Conservation (phyloP, 1,284 basidiomycete species). For the Pascua sp. region DNA sequence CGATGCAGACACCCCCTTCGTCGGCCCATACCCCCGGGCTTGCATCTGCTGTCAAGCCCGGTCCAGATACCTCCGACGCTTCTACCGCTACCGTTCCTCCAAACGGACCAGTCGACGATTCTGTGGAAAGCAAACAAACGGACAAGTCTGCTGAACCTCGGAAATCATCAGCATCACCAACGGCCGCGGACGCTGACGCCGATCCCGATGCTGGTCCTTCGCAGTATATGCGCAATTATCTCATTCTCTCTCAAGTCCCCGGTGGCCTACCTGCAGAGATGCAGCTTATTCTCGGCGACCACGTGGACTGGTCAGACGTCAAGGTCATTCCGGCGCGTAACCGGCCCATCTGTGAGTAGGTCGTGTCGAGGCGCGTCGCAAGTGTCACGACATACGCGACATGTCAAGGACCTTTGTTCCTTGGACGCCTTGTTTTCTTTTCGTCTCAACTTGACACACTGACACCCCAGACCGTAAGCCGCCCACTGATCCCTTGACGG, state of each 20-base stretch:
- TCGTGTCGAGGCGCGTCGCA: not conserved
- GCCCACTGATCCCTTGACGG: conserved; percentile 52
- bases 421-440: not conserved
- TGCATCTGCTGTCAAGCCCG: too few species aligned
- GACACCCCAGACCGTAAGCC: conserved; percentile 30
- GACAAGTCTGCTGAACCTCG: too few species aligned
- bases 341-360: conserved; percentile 44
- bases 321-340: conserved; percentile 47
- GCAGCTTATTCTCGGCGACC: conserved; percentile 50
- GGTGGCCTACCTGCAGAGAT: conserved; percentile 50
- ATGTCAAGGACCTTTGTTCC: too few species aligned
- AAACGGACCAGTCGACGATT: too few species aligned
- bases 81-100: not conserved
- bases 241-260: conserved; percentile 49
- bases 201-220: conserved; percentile 9
- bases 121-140: too few species aligned
- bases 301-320: conserved; percentile 50
- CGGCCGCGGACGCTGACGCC: not conserved
- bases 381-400: too few species aligned
- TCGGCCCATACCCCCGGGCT: too few species aligned
- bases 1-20: too few species aligned
- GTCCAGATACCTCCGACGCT: not conserved
- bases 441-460: conserved; percentile 3
- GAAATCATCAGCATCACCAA: too few species aligned
- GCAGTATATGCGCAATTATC: conserved; percentile 47